Conservation (phyloP, 169 alveolate species). For the Plasmodium berghei region DNA sequence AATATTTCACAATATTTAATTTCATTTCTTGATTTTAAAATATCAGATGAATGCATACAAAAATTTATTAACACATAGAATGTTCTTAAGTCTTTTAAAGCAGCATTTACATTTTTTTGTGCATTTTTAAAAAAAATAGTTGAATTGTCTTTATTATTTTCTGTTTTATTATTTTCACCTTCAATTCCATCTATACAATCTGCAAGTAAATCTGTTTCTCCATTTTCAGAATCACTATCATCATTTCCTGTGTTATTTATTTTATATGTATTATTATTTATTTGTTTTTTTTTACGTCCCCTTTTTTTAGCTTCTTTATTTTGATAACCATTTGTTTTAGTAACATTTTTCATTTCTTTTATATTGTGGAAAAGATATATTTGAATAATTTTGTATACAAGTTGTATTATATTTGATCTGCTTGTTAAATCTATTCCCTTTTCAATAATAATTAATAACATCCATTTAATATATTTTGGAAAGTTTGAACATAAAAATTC, state of each 20-base stretch:
- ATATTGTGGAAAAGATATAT: constrained; percentile 62
- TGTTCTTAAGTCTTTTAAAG: constrained; percentile 41
- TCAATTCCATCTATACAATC: neutral
- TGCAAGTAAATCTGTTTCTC: neutral
- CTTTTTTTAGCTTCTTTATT: constrained; percentile 48
- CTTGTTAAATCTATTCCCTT: constrained; percentile 73
- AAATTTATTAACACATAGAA: constrained; percentile 51
- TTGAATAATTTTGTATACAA: constrained; percentile 34
- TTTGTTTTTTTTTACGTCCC: constrained; percentile 45
- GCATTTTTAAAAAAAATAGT: constrained; percentile 33
- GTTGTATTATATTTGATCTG: constrained; percentile 46
- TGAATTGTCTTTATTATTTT: neutral
- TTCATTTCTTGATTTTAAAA: constrained; percentile 50
- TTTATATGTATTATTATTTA: neutral
- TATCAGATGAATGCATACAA: constrained; percentile 67
- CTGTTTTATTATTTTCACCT: constrained; percentile 1
- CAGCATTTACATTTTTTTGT: constrained; percentile 26
- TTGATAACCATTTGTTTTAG: neutral
- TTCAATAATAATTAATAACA: constrained; percentile 80
- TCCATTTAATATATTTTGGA: constrained; percentile 82
- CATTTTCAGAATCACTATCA: neutral
- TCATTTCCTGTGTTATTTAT: neutral
- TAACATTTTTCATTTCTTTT: constrained; percentile 2
- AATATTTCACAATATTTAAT: constrained; percentile 35
- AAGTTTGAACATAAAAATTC: constrained; percentile 69